Conservation (phyloP, 2,329 filamentous ascomycete genomes). For the Ramularia endophylla region DNA sequence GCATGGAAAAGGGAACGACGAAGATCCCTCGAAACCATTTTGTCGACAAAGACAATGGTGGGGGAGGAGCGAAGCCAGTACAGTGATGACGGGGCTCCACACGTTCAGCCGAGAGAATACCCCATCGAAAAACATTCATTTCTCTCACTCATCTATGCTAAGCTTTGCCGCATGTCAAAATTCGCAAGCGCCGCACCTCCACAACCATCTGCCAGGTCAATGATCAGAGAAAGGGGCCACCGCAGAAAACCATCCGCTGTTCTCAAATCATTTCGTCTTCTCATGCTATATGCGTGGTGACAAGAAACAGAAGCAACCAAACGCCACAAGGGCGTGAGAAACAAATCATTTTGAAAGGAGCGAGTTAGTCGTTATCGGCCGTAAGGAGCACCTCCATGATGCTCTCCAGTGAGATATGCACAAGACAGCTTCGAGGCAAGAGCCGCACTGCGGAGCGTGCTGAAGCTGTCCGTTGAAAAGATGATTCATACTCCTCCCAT, state of each 20-base stretch:
- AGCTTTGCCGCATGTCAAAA: no score
- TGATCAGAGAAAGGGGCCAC: neutral
- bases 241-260: neutral
- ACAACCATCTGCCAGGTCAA: no score
- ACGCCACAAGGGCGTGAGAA: neutral
- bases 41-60: no score
- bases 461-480: constrained; percentile 3
- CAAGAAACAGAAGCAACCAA: neutral
- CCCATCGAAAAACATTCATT: no score
- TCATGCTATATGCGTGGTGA: neutral
- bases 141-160: no score
- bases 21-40: no score
- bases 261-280: constrained; percentile 1
- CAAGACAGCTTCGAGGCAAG: constrained; percentile 3
- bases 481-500: neutral
- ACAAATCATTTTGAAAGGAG: constrained; percentile 2
- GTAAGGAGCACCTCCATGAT: constrained; percentile 11
- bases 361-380: constrained; percentile 7
- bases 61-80: no score
- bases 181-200: no score
- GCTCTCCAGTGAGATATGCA: no score
- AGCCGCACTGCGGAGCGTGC: constrained; percentile 4
- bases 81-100: no score
- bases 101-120: no score
- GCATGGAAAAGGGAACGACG: no score